These are phyloP conservation scores for Macrolepiota dolichaula DNA, from an alignment of 768 basidiomycete genomes.

Conservation along the genomic window DNA sequence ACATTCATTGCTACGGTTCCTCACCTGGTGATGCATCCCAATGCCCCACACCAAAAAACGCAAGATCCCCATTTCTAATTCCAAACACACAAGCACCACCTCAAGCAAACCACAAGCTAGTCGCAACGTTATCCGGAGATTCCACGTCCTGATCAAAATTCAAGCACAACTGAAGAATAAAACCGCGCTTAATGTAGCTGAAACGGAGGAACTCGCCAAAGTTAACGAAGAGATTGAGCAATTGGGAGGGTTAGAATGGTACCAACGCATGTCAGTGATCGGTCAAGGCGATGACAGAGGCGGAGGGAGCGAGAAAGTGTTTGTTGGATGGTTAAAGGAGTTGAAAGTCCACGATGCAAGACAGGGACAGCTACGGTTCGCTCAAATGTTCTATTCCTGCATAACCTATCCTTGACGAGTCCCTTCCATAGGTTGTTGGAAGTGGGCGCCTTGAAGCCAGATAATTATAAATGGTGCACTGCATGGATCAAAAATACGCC, in stretches of 20 bases:
- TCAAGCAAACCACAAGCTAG: conserved; percentile 60
- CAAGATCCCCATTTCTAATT: conserved; percentile 31
- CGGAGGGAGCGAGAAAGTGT: conserved; percentile 81
- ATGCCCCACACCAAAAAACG: conserved; percentile 37
- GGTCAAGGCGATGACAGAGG: conserved; percentile 83
- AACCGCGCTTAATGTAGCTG: conserved; percentile 16
- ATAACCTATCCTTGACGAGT: background rate
- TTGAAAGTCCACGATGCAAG: conserved; percentile 31
- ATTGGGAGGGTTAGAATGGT: conserved; percentile 76
- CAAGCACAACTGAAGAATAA: conserved; percentile 48
- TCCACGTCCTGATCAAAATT: conserved; percentile 76
- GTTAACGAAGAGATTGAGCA: conserved; percentile 59
- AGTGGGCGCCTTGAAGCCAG: conserved; percentile 82
- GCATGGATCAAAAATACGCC: conserved; percentile 73
- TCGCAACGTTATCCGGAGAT: conserved; percentile 72
- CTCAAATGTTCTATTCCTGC: conserved; percentile 6
- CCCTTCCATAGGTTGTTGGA: conserved; percentile 66
- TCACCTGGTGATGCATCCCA: background rate
- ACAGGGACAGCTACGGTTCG: conserved; percentile 34
- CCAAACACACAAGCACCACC: conserved; percentile 18
- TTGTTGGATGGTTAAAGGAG: conserved; percentile 73
- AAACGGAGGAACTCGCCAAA: conserved; percentile 36
- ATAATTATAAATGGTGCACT: conserved; percentile 67
- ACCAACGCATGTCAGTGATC: conserved; percentile 79
- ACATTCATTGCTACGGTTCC: background rate